Conservation (phyloP, 805 yeast genomes). For the Komagataella pseudopastoris region DNA sequence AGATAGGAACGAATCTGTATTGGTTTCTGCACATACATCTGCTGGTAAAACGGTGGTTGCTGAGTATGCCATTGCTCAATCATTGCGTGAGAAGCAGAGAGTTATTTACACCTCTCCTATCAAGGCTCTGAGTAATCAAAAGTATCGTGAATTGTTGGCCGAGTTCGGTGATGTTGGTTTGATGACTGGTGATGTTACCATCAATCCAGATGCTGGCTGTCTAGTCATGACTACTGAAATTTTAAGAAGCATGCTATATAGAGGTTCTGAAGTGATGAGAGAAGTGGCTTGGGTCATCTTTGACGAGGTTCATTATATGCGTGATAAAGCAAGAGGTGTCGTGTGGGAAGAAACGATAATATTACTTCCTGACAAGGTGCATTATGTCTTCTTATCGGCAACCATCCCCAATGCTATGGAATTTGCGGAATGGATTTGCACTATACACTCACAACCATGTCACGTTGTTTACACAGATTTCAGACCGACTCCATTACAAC, state of each 20-base stretch:
- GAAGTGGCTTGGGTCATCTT: constrained; percentile 98
- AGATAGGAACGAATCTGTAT: constrained; percentile 85
- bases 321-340: constrained; percentile 96
- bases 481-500: constrained; percentile 98
- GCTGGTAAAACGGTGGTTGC: constrained; percentile 98
- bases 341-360: constrained; percentile 99
- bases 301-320: constrained; percentile 97
- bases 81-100: constrained; percentile 81
- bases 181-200: constrained; percentile 98
- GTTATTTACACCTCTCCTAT: constrained; percentile 94
- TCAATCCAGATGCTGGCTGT: constrained; percentile 97
- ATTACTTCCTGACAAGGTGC: constrained; percentile 89
- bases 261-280: constrained; percentile 97
- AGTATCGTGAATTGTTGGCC: constrained; percentile 81
- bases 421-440: constrained; percentile 97
- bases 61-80: constrained; percentile 92
- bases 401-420: constrained; percentile 98
- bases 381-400: constrained; percentile 86
- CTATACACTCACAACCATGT: constrained; percentile 91
- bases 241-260: constrained; percentile 87
- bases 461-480: constrained; percentile 97
- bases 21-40: constrained; percentile 95
- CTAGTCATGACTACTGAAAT: constrained; percentile 98
- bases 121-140: constrained; percentile 89
- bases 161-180: constrained; percentile 96